Evolutionary conservation across 805 yeast species (phyloP), one percentile per base, ranked within the genome.

Genomic region (Ogataea pignaliae): DNA sequence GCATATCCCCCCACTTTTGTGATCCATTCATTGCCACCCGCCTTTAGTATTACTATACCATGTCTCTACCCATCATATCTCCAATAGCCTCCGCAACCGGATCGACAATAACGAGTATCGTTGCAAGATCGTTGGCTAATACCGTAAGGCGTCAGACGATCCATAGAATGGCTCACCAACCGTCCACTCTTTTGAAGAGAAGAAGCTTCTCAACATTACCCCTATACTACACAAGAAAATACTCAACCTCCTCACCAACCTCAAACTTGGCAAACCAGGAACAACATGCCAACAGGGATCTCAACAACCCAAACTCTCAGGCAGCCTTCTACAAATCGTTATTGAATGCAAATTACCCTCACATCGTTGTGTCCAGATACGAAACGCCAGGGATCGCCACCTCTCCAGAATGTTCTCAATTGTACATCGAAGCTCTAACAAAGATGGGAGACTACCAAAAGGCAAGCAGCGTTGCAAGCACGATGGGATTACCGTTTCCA

Each of bases 331-430:
- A 93, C 69, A 76, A 77, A 49, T 73, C 80, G 12, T 70, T 93
- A 39, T 64, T 93, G 51, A 78, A 78, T 45, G 76, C 91, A 43
- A 86, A 87, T 66, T 93, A 88, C 61, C 98, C 99, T n/a, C 96
- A 89, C 56, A 83, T 91, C 43, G 96, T 93, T 7, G 88, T 91
- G n/a, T 84, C 93, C 45, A 77, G 99, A 47, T 95, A 78, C 62
- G 98, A 95, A 63, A 85, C 95, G 9, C 85, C 93, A 0, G 96
- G 96, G n/a, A 87, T 93, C 43, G 93, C 96, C 10, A 70, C 83
- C 11, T 82, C 86, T 44, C 75, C 79, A 2, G 95, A 85, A 50
- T 86, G 97, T 68, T 81, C 88, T 42, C 75, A 75, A 49, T 70
- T 86, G 33, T 93, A 93, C 63, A 71, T 81, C 46, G 88, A 85